These are phyloP conservation scores for Candida corydali DNA, from an alignment of 805 yeast genomes.

Conservation along the genomic window DNA sequence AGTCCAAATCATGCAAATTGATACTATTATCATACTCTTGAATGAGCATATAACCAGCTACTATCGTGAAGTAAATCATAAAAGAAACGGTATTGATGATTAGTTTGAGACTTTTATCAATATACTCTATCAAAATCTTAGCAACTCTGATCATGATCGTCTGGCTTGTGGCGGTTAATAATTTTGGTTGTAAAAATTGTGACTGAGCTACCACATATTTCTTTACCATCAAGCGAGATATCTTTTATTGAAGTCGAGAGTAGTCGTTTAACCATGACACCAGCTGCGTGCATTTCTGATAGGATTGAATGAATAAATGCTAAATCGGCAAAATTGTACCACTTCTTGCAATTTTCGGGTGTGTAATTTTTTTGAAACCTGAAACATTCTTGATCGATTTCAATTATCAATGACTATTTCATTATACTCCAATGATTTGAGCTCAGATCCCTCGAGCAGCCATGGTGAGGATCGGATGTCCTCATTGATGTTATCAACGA, in stretches of 20 bases:
- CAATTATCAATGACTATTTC: constrained; percentile 1
- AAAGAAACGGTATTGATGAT: neutral
- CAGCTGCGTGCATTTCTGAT: too few relatives aligned
- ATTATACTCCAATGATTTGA: neutral
- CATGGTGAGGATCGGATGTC: neutral
- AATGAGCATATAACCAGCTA: neutral
- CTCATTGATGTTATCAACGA: neutral
- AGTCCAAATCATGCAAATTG: constrained; percentile 1
- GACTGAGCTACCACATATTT: too few relatives aligned
- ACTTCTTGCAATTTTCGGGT: too few relatives aligned
- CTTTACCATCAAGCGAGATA: too few relatives aligned
- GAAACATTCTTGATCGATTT: too few relatives aligned
- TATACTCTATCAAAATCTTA: neutral
- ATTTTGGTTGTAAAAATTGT: too few relatives aligned
- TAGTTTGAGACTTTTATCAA: neutral
- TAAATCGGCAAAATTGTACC: too few relatives aligned
- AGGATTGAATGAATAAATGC: too few relatives aligned
- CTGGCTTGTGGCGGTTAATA: neutral
- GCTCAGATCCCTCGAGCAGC: neutral
- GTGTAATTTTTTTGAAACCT: too few relatives aligned
- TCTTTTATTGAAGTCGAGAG: too few relatives aligned
- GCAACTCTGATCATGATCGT: neutral
- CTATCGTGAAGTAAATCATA: constrained; percentile 1
- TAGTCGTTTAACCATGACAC: too few relatives aligned
- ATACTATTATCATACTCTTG: constrained; percentile 1